Percentiles rank a stretch among this genome's conserved stretches.
Conservation (phyloP, 2,329 filamentous ascomycete genomes). For the Arthrinium phaeospermum region DNA sequence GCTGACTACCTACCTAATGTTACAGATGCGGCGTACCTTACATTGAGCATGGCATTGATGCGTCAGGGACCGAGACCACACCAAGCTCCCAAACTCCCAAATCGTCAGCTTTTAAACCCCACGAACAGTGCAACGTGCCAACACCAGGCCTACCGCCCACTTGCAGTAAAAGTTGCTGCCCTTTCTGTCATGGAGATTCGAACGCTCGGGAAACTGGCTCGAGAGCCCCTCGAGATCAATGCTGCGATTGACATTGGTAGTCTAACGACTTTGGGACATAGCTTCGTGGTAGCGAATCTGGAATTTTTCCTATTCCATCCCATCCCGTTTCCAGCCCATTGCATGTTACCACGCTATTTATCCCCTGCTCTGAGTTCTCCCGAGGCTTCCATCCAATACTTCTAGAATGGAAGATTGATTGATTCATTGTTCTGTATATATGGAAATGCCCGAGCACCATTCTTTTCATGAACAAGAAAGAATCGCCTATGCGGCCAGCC, state of each 20-base stretch:
- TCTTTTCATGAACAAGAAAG: background rate
- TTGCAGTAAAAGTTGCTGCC: background rate
- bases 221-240: background rate
- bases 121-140: background rate
- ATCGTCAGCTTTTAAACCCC: background rate
- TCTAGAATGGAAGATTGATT: background rate
- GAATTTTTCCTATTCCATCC: background rate
- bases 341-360: background rate
- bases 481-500: background rate
- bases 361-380: background rate
- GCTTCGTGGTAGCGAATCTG: background rate
- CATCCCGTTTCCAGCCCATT: background rate
- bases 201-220: too few relatives aligned
- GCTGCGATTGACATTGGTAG: background rate
- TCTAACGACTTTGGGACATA: constrained; percentile 3
- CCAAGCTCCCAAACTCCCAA: background rate
- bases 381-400: background rate
- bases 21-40: background rate
- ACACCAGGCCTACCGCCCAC: background rate
- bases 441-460: too few relatives aligned
- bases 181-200: background rate
- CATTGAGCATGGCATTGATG: background rate
- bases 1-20: background rate
- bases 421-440: background rate
- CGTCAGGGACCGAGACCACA: background rate